Evolutionary conservation across 1,139 yeast genomes (phyloP), one percentile per base, ranked within the genome.

Genomic region (Hyphopichia buzzinii): DNA sequence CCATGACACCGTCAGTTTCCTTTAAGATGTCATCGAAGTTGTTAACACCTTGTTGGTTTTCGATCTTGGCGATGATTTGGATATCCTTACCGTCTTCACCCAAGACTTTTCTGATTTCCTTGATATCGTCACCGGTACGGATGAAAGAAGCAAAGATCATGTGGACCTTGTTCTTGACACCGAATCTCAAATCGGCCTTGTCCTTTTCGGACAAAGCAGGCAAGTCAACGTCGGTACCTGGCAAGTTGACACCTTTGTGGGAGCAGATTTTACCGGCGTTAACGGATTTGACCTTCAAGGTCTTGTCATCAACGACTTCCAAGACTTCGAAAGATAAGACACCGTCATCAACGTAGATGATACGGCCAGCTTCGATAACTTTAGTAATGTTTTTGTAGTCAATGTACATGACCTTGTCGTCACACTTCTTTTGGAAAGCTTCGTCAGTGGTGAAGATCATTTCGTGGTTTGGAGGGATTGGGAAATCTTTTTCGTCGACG

Each of bases 1-100:
- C 97, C 98, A 92, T 92, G 62, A 92, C 97, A 78, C 97, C 99
- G 64, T 94, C 98, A 46, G 98, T 92, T 67, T 83, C 95, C 57
- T 66, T 67, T 65, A 92, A 82, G 61, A 92, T 92, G 47, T 88
- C 97, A 67, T 92, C 98, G 65, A 92, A 92, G 82, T 92, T 92
- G 84, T 92, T 89, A 59, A 92, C 97, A 77, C 99, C 99, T 74
- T 92, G 99, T 75, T 90, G 97, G 77, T 89, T 90, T 77, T 92
- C 99, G 65, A 92, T 90, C 81, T 92, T 92, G 64, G 90, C 84
- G 56, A 92, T 89, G 69, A 92, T 89, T 77, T 92, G 94, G 66
- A 92, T 87, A 60, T 87, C 85, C 72, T 83, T 84, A 65, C 98
- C 98, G 40, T 88, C 95, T 72, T 89, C 96, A 62, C 98, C 97